Base-by-base conservation (phyloP, 371 early-diverging fungal genomes). In the Lichtheimia hyalospora region DNA sequence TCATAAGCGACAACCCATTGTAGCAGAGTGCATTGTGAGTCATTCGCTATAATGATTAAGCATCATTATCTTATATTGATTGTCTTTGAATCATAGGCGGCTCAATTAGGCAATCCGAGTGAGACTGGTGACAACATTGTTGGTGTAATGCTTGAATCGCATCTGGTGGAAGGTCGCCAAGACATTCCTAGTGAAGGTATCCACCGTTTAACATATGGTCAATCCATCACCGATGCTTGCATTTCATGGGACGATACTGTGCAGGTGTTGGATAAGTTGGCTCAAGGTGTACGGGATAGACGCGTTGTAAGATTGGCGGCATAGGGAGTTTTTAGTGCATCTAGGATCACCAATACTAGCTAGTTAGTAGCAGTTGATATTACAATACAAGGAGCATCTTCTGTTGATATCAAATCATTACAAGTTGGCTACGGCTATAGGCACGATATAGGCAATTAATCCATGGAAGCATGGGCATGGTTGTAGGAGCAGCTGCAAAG, bases 71-170 rank as follows among this genome's bases (percentile, higher is more conserved):
- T 34, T 2, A 34, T 8, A 34, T 34, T 10, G 34, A 34, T n/a
- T 34, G 8, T 34, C 10, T 3, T 44, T 13, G 3, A 27, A 39
- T 4, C 25, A 34, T 42, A 71, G 71, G 77, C 73, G 20, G 58
- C 67, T 7, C 80, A 76, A 73, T 67, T 76, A 46, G 74, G 64
- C 16, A 25, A 76, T 28, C 77, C 77, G 7, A 66, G 55, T 15
- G 63, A 63, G 25, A 80, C 86, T 15, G 83, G 83, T 25, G 82
- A 81, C 57, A 71, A 81, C 61, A 90, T 93, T 57, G 68, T 84
- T 24, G 94, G 91, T 56, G 87, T 93, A 13, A 93, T 93, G 94
- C 87, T 93, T 65, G 94, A 93, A 71, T 86, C 87, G 3, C 85
- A 92, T 62, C 62, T 93, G 51, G 83, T 82, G 0, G 93, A 90